Conservation (phyloP, 768 basidiomycete genomes). For the Crassisporium funariophilum region DNA sequence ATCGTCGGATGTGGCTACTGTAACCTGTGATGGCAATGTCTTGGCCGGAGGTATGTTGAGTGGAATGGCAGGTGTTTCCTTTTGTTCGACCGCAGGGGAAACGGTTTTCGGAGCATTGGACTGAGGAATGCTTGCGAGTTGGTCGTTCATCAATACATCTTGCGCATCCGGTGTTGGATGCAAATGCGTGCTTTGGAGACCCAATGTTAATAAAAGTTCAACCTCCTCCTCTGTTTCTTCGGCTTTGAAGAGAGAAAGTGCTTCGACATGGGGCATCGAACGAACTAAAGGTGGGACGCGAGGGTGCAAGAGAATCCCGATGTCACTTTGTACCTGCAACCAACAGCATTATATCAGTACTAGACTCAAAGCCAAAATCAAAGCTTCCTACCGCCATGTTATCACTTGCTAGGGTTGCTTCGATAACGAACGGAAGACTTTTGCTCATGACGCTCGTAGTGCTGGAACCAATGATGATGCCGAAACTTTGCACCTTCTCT, state of each 20-base stretch:
- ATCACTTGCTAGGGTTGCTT: conserved; percentile 32
- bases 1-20: too few relatives aligned
- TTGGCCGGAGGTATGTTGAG: neutral
- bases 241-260: conserved; percentile 57
- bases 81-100: neutral
- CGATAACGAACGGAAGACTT: conserved; percentile 57
- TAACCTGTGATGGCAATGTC: neutral
- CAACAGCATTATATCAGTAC: neutral
- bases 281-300: conserved; percentile 77
- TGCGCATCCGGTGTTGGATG: conserved; percentile 7
- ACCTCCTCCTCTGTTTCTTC: conserved; percentile 71
- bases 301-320: conserved; percentile 76
- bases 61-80: neutral
- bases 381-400: conserved; percentile 32
- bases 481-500: conserved; percentile 47
- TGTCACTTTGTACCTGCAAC: conserved; percentile 32
- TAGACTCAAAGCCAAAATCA: neutral
- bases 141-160: conserved; percentile 29
- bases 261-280: conserved; percentile 63
- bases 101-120: neutral
- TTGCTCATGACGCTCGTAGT: conserved; percentile 62
- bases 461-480: conserved; percentile 53
- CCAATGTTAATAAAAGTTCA: conserved; percentile 44
- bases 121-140: neutral
- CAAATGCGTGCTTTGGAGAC: conserved; percentile 26